Conservation (phyloP, 371 early-diverging fungal genomes). For the Dinochytrium kinnereticum region DNA sequence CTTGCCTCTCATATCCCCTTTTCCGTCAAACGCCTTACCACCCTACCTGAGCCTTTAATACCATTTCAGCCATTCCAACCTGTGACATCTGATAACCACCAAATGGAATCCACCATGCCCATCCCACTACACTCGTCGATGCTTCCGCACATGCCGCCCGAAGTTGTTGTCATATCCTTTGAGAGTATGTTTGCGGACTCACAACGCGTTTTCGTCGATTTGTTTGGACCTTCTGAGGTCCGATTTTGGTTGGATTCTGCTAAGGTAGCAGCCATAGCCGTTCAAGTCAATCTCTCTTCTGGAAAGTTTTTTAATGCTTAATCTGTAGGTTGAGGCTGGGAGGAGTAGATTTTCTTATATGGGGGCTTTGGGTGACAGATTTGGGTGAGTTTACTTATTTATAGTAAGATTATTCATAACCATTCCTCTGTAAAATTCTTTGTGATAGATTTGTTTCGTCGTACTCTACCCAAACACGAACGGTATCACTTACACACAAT, state of each 20-base stretch:
- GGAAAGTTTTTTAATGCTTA: constrained; percentile 34
- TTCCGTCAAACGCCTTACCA: not conserved
- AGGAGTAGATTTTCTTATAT: constrained; percentile 54
- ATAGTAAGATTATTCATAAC: too few relatives aligned
- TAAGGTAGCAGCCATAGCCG: constrained; percentile 31
- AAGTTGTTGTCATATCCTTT: not conserved
- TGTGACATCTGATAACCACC: not conserved
- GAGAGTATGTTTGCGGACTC: constrained; percentile 11
- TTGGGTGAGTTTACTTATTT: not conserved
- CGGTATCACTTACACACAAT: constrained; percentile 15
- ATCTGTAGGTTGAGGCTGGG: constrained; percentile 28
- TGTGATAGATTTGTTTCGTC: constrained; percentile 4
- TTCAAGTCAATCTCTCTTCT: constrained; percentile 43
- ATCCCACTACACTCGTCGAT: too few relatives aligned
- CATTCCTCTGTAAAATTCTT: constrained; percentile 15
- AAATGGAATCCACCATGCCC: too few relatives aligned
- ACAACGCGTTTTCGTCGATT: constrained; percentile 37
- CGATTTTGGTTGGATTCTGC: constrained; percentile 76
- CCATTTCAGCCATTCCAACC: not conserved
- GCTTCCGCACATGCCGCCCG: not conserved
- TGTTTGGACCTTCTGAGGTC: constrained; percentile 43
- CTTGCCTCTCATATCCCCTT: too few relatives aligned
- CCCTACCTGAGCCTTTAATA: constrained; percentile 20
- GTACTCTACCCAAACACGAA: constrained; percentile 29
- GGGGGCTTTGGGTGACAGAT: constrained; percentile 41